These are phyloP conservation scores for Talaromyces sp. DNA, from an alignment of 2,329 filamentous ascomycete species.

Conservation along the genomic window DNA sequence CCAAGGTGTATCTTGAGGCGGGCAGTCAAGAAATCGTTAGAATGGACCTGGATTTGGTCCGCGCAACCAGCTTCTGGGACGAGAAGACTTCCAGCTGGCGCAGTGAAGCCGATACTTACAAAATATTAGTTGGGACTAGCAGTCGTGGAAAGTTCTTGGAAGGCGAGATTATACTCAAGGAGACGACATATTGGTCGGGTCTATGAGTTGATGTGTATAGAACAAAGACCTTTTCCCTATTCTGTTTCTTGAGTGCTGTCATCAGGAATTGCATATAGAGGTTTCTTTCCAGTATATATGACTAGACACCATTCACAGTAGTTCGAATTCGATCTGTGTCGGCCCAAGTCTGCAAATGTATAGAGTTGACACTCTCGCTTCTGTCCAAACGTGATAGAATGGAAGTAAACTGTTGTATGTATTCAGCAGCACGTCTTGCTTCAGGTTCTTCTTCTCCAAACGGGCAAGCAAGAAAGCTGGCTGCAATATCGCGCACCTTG, in stretches of 20 bases:
- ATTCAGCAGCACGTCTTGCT: constrained; percentile 1
- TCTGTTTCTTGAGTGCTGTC: background rate
- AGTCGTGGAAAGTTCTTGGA: constrained; percentile 16
- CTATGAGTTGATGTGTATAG: background rate
- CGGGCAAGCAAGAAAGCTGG: background rate
- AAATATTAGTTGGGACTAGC: constrained; percentile 35
- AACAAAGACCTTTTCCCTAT: background rate
- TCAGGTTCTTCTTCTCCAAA: background rate
- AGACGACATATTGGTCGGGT: constrained; percentile 5
- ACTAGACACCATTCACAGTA: background rate
- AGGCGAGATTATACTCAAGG: background rate
- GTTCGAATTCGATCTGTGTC: constrained; percentile 3
- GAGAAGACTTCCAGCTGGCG: constrained; percentile 41
- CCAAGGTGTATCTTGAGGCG: constrained; percentile 4
- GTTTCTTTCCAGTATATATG: background rate
- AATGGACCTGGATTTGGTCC: constrained; percentile 30
- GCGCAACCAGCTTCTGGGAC: constrained; percentile 43
- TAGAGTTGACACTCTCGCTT: constrained; percentile 4
- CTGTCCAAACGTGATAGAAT: constrained; percentile 5
- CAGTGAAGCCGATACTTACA: constrained; percentile 37
- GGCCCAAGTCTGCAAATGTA: constrained; percentile 1
- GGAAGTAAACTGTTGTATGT: constrained; percentile 7
- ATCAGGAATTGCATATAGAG: background rate
- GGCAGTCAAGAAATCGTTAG: constrained; percentile 1
- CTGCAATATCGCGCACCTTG: background rate